Percentiles rank a stretch among this genome's conserved stretches.
phyloP scores from a whole-genome alignment of 75 land plant genomes.

The Pinus taeda region DNA sequence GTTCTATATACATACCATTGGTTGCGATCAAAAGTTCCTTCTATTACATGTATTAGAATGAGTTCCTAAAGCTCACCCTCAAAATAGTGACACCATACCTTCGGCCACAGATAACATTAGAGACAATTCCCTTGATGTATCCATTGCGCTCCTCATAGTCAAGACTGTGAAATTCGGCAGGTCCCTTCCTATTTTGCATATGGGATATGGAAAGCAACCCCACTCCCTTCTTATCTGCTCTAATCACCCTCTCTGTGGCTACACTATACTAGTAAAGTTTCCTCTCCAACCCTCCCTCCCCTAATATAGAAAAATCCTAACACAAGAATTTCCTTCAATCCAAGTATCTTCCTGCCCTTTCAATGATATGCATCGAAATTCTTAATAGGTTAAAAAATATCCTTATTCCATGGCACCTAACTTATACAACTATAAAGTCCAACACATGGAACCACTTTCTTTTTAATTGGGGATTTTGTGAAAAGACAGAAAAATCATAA shows the following conservation, averaged over 20 bases:
- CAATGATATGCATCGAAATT: constrained; percentile 64
- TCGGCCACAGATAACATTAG: constrained; percentile 48
- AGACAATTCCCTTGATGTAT: constrained; percentile 54
- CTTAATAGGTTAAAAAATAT: constrained; percentile 61
- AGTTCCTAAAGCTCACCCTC: constrained; percentile 27
- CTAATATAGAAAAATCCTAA: too few relatives aligned
- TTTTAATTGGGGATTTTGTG: neutral
- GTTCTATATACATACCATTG: constrained; percentile 46
- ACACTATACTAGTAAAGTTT: too few relatives aligned
- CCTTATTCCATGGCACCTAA: constrained; percentile 47
- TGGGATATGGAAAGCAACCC: constrained; percentile 37
- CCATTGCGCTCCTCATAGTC: constrained; percentile 55
- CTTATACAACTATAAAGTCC: constrained; percentile 66
- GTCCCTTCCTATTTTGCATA: constrained; percentile 30
- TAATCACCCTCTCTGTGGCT: constrained; percentile 40
- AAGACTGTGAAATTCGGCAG: constrained; percentile 33
- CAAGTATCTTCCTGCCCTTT: constrained; percentile 20
- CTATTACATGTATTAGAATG: constrained; percentile 48
- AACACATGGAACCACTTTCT: constrained; percentile 37
- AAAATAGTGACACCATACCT: constrained; percentile 46
- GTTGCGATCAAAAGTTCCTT: constrained; percentile 56
- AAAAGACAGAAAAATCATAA: neutral
- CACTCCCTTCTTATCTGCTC: constrained; percentile 47
- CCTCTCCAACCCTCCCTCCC: too few relatives aligned
- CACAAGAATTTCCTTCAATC: too few relatives aligned